phyloP scores from a whole-genome alignment of 352 stramenopile genomes.

The Globisporangium uncinulatum region DNA sequence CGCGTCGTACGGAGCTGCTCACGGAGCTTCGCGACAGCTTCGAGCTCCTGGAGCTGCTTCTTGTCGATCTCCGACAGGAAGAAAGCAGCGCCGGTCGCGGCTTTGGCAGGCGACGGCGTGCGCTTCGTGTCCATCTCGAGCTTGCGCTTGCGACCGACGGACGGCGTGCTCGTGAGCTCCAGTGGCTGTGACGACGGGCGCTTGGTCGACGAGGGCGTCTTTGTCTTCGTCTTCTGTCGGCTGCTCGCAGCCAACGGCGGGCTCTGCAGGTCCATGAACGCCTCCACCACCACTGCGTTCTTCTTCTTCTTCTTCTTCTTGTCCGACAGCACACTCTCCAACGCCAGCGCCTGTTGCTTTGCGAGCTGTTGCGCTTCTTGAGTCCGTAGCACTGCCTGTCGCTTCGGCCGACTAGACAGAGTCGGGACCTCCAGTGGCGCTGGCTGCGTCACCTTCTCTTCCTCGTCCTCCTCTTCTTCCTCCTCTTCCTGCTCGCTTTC shows the following conservation, averaged over 20 bases:
- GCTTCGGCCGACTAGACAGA: slow-evolving; percentile 34
- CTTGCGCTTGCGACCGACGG: slow-evolving; percentile 45
- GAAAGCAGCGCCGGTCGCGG: slow-evolving; percentile 33
- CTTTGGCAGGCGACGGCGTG: slow-evolving; percentile 30
- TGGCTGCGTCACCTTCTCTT: background rate
- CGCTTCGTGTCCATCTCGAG: slow-evolving; percentile 51
- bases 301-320: slow-evolving; percentile 3
- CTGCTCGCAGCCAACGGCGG: background rate
- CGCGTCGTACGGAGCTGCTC: slow-evolving; percentile 58
- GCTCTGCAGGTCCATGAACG: slow-evolving; percentile 10
- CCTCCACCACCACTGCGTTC: background rate
- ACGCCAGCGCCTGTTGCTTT: slow-evolving; percentile 2
- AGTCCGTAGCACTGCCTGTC: slow-evolving; percentile 39
- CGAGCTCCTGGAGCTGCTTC: slow-evolving; percentile 67
- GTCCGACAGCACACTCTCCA: too few relatives aligned
- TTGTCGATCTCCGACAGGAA: slow-evolving; percentile 62
- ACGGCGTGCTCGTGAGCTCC: slow-evolving; percentile 10
- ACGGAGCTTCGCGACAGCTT: slow-evolving; percentile 52
- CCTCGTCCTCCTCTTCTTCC: background rate
- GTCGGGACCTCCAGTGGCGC: background rate
- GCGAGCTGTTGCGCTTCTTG: slow-evolving; percentile 21
- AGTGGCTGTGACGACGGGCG: background rate
- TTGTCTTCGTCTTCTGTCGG: background rate
- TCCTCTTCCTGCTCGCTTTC: background rate
- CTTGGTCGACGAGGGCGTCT: background rate